Evolutionary conservation across 192 early-diverging fungal genomes (phyloP).

Genomic region (Glomus cerebriforme): DNA sequence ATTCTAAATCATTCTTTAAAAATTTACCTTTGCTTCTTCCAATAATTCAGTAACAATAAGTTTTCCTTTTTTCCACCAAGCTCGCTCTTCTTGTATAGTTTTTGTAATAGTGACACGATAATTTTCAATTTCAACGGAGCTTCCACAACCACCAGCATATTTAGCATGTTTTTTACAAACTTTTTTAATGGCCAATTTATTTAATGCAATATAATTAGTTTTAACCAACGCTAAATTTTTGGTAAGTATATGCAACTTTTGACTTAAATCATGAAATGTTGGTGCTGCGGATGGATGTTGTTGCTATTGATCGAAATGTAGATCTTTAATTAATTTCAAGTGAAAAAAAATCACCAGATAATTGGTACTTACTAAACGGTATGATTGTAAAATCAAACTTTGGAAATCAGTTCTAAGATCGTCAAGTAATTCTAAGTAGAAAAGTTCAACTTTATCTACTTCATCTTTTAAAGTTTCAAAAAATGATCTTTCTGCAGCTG

Average conservation of each 20-base stretch:
- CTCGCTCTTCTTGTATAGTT: background rate
- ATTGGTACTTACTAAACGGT: slow-evolving; percentile 1
- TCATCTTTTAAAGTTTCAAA: background rate
- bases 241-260: background rate
- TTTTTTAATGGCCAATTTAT: slow-evolving; percentile 10
- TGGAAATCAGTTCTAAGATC: background rate
- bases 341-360: background rate
- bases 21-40: slow-evolving; percentile 5
- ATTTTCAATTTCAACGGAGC: background rate
- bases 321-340: background rate
- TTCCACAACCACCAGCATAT: background rate
- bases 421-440: slow-evolving; percentile 9
- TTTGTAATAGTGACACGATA: background rate
- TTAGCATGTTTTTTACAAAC: slow-evolving; percentile 3
- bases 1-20: too few relatives aligned
- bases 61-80: slow-evolving; percentile 2
- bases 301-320: background rate
- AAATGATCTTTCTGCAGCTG: background rate
- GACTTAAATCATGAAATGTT: background rate
- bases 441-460: slow-evolving; percentile 9
- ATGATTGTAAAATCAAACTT: background rate
- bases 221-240: background rate
- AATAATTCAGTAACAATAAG: background rate
- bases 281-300: background rate
- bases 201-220: slow-evolving; percentile 1